Conservation (phyloP, 2,329 filamentous ascomycete genomes). For the Macroventuria anomochaeta region DNA sequence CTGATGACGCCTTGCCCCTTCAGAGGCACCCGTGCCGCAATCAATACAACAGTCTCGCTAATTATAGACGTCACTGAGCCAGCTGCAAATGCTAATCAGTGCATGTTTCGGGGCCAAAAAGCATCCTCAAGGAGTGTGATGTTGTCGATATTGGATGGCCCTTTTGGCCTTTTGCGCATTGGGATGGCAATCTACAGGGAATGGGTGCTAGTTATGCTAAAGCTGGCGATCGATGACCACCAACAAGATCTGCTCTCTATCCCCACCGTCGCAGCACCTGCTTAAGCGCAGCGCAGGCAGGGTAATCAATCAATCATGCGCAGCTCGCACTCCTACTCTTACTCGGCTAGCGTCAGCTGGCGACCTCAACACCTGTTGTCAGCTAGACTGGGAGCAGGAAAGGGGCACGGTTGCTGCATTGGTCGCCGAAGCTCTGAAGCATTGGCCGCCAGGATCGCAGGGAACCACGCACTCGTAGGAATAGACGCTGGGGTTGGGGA, state of each 20-base stretch:
- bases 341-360: slow-evolving; percentile 37
- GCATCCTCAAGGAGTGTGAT: slow-evolving; percentile 26
- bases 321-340: slow-evolving; percentile 33
- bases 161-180: slow-evolving; percentile 23
- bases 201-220: slow-evolving; percentile 11
- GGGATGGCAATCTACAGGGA: slow-evolving; percentile 30
- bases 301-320: slow-evolving; percentile 41
- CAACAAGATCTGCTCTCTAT: slow-evolving; percentile 15
- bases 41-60: slow-evolving; percentile 42
- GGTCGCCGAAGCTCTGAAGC: slow-evolving; percentile 38
- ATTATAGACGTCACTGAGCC: slow-evolving; percentile 38
- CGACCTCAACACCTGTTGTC: slow-evolving; percentile 33
- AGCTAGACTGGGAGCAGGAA: slow-evolving; percentile 29
- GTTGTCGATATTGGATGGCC: slow-evolving; percentile 2
- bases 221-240: slow-evolving; percentile 18
- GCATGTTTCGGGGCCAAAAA: slow-evolving; percentile 34
- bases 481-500: slow-evolving; percentile 14
- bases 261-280: slow-evolving; percentile 29
- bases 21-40: slow-evolving; percentile 43
- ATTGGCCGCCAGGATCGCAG: slow-evolving; percentile 26
- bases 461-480: neutral
- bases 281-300: slow-evolving; percentile 27
- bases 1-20: slow-evolving; percentile 39
- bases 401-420: slow-evolving; percentile 34
- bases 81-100: slow-evolving; percentile 21